Percentiles rank a stretch among this genome's conserved stretches.
Conservation (phyloP, 2,329 filamentous ascomycete species). For the Neopestalotiopsis clavispora region DNA sequence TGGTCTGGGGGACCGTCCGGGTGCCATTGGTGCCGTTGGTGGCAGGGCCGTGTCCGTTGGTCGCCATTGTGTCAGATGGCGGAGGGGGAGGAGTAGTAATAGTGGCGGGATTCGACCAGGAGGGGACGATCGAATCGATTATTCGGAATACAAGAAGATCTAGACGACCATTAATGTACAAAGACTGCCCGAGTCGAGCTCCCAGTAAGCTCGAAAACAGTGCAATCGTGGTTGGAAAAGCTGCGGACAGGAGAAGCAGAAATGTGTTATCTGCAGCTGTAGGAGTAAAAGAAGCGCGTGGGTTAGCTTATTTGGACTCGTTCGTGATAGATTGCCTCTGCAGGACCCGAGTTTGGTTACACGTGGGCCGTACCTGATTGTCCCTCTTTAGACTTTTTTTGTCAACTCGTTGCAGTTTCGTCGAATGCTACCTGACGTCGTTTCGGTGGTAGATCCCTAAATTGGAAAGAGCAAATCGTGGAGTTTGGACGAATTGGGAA, state of each 20-base stretch:
- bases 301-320: background rate
- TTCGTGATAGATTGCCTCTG: background rate
- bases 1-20: conserved; percentile 56
- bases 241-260: background rate
- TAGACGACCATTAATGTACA: conserved; percentile 20
- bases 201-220: conserved; percentile 17
- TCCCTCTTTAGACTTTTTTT: background rate
- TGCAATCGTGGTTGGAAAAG: conserved; percentile 16
- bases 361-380: conserved; percentile 9
- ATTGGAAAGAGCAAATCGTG: conserved; percentile 16
- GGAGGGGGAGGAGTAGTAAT: conserved; percentile 17
- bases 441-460: conserved; percentile 15
- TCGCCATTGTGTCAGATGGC: conserved; percentile 48
- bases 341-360: background rate
- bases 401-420: background rate
- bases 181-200: conserved; percentile 21
- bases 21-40: conserved; percentile 49
- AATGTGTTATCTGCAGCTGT: conserved; percentile 10
- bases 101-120: conserved; percentile 16
- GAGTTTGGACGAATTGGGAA: conserved; percentile 13
- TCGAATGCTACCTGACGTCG: conserved; percentile 18
- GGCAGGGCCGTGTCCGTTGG: conserved; percentile 41
- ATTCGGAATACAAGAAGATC: conserved; percentile 20
- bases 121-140: conserved; percentile 18
- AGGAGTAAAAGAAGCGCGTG: background rate